Percentiles rank a stretch among this genome's conserved stretches.
Evolutionary conservation across 208 protist species (phyloP).

Genomic region (Leptomonas pyrrhocoris): DNA sequence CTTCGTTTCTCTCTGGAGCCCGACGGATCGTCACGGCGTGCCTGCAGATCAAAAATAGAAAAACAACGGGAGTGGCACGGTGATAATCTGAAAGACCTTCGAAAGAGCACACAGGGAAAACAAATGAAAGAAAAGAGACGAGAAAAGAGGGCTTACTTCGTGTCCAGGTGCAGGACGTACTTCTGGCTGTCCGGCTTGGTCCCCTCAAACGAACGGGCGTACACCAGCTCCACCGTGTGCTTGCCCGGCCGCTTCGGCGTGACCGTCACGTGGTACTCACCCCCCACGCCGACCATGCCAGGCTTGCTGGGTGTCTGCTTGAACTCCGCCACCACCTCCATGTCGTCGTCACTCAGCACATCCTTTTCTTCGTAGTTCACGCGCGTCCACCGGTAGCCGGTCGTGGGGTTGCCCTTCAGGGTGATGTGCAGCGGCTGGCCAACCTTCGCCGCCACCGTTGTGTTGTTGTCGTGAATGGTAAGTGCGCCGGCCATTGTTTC

Average conservation of each 20-base stretch:
- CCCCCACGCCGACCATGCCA: slow-evolving; percentile 47
- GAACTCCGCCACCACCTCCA: slow-evolving; percentile 27
- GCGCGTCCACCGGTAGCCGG: slow-evolving; percentile 68
- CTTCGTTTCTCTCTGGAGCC: no score
- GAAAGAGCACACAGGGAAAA: neutral
- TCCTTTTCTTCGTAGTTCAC: slow-evolving; percentile 26
- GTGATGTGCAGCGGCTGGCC: slow-evolving; percentile 35
- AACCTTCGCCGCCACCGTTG: slow-evolving; percentile 21
- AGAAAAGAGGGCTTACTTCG: no score
- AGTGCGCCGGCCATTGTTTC: slow-evolving; percentile 11
- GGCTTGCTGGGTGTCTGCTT: neutral
- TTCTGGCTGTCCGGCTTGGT: slow-evolving; percentile 21
- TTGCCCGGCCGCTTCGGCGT: slow-evolving; percentile 34
- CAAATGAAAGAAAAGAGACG: no score
- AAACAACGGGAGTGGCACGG: no score
- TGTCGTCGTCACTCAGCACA: slow-evolving; percentile 26
- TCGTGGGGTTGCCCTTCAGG: slow-evolving; percentile 71
- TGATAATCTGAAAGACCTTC: no score
- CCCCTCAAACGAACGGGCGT: slow-evolving; percentile 54
- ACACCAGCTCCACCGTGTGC: slow-evolving; percentile 50
- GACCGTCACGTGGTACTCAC: slow-evolving; percentile 45
- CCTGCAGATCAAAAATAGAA: no score
- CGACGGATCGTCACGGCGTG: no score
- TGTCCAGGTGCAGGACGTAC: slow-evolving; percentile 54
- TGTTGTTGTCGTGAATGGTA: slow-evolving; percentile 35